Evolutionary conservation across 139 green algal species (phyloP).

Genomic region (Microglena sp.): DNA sequence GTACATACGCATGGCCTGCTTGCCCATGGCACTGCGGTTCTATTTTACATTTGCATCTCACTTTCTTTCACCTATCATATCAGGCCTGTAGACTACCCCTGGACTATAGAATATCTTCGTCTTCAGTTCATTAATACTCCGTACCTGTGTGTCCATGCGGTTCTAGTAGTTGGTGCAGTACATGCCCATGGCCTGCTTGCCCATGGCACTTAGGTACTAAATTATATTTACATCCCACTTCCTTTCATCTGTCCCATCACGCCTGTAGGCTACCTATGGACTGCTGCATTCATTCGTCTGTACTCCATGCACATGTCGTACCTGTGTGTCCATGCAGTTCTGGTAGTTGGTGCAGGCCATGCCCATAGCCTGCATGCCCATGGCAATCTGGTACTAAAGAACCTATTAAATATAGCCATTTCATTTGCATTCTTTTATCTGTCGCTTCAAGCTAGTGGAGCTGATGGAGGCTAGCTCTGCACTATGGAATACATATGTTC

Average conservation of each 20-base stretch:
- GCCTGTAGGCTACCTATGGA: too few relatives aligned
- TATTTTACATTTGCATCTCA: too few relatives aligned
- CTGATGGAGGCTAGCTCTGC: constrained; percentile 51
- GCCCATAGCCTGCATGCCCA: constrained; percentile 94
- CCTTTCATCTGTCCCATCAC: not conserved
- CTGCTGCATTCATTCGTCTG: too few relatives aligned
- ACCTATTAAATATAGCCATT: constrained; percentile 18
- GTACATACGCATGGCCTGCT: constrained; percentile 92
- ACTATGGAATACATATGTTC: constrained; percentile 7
- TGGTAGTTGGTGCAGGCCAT: constrained; percentile 74
- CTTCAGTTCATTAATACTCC: not conserved
- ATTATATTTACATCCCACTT: not conserved
- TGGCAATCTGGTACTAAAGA: constrained; percentile 29
- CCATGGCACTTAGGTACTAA: constrained; percentile 87
- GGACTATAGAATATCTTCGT: not conserved
- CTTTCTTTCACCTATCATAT: too few relatives aligned
- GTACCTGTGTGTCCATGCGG: constrained; percentile 58
- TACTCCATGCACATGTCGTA: too few relatives aligned
- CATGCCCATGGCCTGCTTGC: constrained; percentile 92
- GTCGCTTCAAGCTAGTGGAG: too few relatives aligned
- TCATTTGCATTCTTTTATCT: too few relatives aligned
- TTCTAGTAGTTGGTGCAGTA: constrained; percentile 77
- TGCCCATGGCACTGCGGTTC: constrained; percentile 90
- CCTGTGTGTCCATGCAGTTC: too few relatives aligned
- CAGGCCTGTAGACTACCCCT: too few relatives aligned